Evolutionary conservation across 2,329 filamentous ascomycete genomes (phyloP).

Genomic region (Fusarium subglutinans): DNA sequence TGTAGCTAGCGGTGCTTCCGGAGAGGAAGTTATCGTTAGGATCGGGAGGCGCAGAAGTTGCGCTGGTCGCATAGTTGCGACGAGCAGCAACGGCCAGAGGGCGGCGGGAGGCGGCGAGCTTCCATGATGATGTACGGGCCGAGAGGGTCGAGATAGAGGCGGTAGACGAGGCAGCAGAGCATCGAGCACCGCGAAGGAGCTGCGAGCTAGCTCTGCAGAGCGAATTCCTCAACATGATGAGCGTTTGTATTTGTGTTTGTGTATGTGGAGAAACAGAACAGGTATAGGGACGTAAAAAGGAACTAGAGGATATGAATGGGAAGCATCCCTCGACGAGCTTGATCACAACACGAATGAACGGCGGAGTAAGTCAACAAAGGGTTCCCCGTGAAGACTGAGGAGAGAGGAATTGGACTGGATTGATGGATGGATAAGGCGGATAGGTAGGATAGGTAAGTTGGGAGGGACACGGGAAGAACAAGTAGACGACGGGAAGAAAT

Average conservation of each 20-base stretch:
- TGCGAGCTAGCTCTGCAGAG: constrained; percentile 72
- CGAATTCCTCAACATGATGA: constrained; percentile 77
- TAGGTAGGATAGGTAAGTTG: not conserved
- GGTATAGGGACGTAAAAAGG: constrained; percentile 5
- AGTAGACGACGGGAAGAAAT: constrained; percentile 38
- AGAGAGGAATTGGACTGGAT: constrained; percentile 31
- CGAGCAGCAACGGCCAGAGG: constrained; percentile 60
- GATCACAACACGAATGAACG: constrained; percentile 53
- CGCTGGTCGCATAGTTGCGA: constrained; percentile 63
- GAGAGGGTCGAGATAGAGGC: constrained; percentile 55
- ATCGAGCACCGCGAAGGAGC: constrained; percentile 66
- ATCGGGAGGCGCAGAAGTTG: constrained; percentile 69
- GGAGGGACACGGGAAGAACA: constrained; percentile 24
- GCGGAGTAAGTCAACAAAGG: constrained; percentile 58
- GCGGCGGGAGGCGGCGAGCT: constrained; percentile 57
- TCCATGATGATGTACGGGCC: constrained; percentile 54
- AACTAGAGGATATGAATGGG: constrained; percentile 37
- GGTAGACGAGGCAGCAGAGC: constrained; percentile 51
- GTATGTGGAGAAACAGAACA: constrained; percentile 34
- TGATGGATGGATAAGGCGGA: constrained; percentile 1
- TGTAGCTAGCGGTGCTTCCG: constrained; percentile 97
- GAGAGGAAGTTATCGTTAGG: constrained; percentile 96
- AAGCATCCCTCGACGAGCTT: constrained; percentile 47
- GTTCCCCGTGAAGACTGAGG: constrained; percentile 33
- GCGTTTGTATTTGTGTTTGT: constrained; percentile 14